phyloP scores from a whole-genome alignment of 192 early-diverging fungal species.

The Oehlia diaphana region DNA sequence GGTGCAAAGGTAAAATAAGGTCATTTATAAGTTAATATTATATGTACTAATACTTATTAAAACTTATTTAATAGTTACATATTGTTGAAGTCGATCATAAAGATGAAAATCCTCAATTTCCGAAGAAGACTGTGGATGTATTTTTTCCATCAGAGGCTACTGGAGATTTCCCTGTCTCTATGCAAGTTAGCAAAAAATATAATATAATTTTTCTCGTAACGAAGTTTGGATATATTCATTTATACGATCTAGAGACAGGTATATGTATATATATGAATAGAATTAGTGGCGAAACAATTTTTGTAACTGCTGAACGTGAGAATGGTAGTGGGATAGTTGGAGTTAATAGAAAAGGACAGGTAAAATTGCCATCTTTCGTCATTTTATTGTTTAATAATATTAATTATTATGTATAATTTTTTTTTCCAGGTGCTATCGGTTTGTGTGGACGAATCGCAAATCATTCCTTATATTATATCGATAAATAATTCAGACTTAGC shows the following conservation, averaged over 20 bases:
- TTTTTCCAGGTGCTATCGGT: conserved; percentile 86
- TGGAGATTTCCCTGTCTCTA: conserved; percentile 93
- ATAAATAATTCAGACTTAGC: conserved; percentile 88
- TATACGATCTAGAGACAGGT: conserved; percentile 95
- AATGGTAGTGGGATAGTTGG: conserved; percentile 86
- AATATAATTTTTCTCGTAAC: conserved; percentile 94
- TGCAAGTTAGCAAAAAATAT: conserved; percentile 95
- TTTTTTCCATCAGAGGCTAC: conserved; percentile 97
- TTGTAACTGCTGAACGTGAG: conserved; percentile 92
- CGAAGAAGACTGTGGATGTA: conserved; percentile 89
- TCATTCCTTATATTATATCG: conserved; percentile 89
- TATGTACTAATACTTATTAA: not conserved
- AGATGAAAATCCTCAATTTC: conserved; percentile 86
- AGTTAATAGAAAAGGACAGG: conserved; percentile 95
- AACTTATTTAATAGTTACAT: conserved; percentile 64
- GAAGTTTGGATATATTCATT: conserved; percentile 97
- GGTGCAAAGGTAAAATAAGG: conserved; percentile 70
- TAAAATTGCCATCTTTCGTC: conserved; percentile 24
- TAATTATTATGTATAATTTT: not conserved
- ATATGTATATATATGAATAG: conserved; percentile 97
- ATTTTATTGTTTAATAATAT: conserved; percentile 10
- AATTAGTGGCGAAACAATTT: conserved; percentile 97
- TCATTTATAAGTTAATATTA: not conserved
- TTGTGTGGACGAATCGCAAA: conserved; percentile 83
- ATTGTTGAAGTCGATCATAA: conserved; percentile 96